phyloP scores from a whole-genome alignment of 345 rosid genomes.

The Citrus cavaleriei region DNA sequence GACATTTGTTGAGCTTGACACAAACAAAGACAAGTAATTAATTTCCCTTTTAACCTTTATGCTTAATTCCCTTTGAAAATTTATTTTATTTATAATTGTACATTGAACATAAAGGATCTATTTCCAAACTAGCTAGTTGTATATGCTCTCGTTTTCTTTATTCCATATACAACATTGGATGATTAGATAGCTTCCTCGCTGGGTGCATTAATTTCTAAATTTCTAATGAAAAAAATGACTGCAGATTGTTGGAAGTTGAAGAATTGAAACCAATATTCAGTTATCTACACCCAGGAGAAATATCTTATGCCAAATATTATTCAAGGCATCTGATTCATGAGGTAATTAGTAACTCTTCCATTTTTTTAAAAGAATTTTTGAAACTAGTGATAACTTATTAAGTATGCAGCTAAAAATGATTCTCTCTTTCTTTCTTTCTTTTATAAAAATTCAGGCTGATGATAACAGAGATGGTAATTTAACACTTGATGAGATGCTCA shows the following conservation, averaged over 20 bases:
- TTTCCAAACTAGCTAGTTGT: too few relatives aligned
- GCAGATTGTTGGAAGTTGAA: slow-evolving; percentile 35
- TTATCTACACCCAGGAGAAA: slow-evolving; percentile 64
- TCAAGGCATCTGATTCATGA: slow-evolving; percentile 42
- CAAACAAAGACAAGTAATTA: slow-evolving; percentile 41
- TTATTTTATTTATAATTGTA: neutral
- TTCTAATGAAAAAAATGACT: neutral
- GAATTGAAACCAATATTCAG: slow-evolving; percentile 56
- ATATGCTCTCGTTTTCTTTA: too few relatives aligned
- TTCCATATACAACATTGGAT: too few relatives aligned
- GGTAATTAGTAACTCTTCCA: slow-evolving; percentile 22
- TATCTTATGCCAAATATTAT: slow-evolving; percentile 52
- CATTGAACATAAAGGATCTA: too few relatives aligned
- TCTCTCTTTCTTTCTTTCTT: too few relatives aligned
- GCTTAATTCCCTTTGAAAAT: neutral
- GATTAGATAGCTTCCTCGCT: too few relatives aligned
- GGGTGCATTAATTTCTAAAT: too few relatives aligned
- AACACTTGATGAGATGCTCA: slow-evolving; percentile 54
- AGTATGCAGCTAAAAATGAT: too few relatives aligned
- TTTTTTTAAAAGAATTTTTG: too few relatives aligned
- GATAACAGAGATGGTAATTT: slow-evolving; percentile 53
- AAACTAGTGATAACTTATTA: too few relatives aligned
- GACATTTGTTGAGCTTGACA: slow-evolving; percentile 52
- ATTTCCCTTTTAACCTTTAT: neutral
- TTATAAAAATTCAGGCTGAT: slow-evolving; percentile 40